Evolutionary conservation across 768 basidiomycete genomes (phyloP).

Genomic region (Neoboletus subvelutipes): DNA sequence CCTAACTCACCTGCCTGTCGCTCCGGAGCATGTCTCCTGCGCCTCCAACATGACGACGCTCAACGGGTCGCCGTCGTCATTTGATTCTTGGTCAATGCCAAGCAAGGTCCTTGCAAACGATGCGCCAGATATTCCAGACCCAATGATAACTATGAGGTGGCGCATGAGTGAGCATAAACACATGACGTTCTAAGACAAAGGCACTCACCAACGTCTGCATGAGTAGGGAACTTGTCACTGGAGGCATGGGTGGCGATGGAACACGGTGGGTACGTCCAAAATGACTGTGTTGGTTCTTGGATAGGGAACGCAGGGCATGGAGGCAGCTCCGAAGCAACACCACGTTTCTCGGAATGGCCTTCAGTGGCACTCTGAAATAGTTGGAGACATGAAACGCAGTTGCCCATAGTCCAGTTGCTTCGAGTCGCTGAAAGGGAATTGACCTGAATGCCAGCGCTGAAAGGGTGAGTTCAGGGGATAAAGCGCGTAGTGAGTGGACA

Average conservation of each 20-base stretch:
- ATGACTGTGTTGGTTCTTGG: slow-evolving; percentile 52
- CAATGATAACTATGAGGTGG: slow-evolving; percentile 42
- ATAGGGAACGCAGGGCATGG: slow-evolving; percentile 48
- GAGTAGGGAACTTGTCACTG: slow-evolving; percentile 35
- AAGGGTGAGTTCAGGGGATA: not conserved
- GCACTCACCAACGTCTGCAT: slow-evolving; percentile 55
- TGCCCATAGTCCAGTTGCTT: slow-evolving; percentile 25
- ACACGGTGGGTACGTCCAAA: slow-evolving; percentile 61
- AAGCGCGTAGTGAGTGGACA: not conserved
- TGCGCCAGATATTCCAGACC: slow-evolving; percentile 52
- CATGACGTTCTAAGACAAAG: not conserved
- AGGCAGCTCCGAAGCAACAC: not conserved
- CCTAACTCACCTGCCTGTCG: slow-evolving; percentile 46
- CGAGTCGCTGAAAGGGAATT: slow-evolving; percentile 2
- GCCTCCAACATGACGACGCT: slow-evolving; percentile 61
- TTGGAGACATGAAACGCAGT: slow-evolving; percentile 18
- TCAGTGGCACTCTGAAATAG: not conserved
- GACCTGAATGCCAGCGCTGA: not conserved
- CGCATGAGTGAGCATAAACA: not conserved
- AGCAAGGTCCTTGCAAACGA: slow-evolving; percentile 44
- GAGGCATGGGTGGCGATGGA: slow-evolving; percentile 37
- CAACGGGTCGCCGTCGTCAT: slow-evolving; percentile 18
- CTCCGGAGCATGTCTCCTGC: slow-evolving; percentile 53
- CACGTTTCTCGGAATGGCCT: slow-evolving; percentile 4
- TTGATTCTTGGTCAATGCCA: slow-evolving; percentile 23